phyloP scores from a whole-genome alignment of 345 rosid genomes.

The Atalantia buxifolia region DNA sequence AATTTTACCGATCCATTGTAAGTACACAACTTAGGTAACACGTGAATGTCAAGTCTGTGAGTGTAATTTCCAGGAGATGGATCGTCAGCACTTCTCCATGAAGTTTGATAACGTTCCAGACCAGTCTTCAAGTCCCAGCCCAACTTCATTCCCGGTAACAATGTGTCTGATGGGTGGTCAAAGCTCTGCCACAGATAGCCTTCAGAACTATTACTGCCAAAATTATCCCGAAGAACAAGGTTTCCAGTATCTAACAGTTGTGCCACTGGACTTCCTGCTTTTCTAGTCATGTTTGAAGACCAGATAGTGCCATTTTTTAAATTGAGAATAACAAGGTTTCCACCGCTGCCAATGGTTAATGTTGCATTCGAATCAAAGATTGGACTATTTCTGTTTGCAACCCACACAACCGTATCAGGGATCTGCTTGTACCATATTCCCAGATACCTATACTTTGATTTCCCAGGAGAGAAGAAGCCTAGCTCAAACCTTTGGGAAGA shows the following conservation, averaged over 20 bases:
- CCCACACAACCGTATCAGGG: constrained; percentile 37
- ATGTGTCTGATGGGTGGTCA: constrained; percentile 34
- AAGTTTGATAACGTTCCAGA: constrained; percentile 13
- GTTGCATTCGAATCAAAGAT: constrained; percentile 22
- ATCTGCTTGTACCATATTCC: constrained; percentile 46
- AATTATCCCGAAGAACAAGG: constrained; percentile 32
- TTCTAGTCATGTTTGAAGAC: constrained; percentile 29
- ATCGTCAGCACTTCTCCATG: constrained; percentile 29
- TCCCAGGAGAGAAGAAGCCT: constrained; percentile 25
- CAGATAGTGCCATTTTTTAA: constrained; percentile 13
- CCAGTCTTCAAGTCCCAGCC: constrained; percentile 25
- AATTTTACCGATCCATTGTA: neutral
- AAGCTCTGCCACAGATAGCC: constrained; percentile 37
- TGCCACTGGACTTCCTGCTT: constrained; percentile 19
- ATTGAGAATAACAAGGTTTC: constrained; percentile 29
- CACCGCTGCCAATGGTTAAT: constrained; percentile 20
- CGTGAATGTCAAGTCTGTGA: constrained; percentile 17
- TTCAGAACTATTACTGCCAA: neutral
- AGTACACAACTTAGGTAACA: constrained; percentile 24
- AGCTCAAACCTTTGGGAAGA: constrained; percentile 16
- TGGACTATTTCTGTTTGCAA: constrained; percentile 43
- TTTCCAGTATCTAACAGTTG: constrained; percentile 45
- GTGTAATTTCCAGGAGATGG: constrained; percentile 21
- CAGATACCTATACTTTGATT: constrained; percentile 28
- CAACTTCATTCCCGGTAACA: constrained; percentile 43